Evolutionary conservation across 495 filamentous ascomycete genomes (phyloP).

Genomic region (Astrothelium subdiscretum): DNA sequence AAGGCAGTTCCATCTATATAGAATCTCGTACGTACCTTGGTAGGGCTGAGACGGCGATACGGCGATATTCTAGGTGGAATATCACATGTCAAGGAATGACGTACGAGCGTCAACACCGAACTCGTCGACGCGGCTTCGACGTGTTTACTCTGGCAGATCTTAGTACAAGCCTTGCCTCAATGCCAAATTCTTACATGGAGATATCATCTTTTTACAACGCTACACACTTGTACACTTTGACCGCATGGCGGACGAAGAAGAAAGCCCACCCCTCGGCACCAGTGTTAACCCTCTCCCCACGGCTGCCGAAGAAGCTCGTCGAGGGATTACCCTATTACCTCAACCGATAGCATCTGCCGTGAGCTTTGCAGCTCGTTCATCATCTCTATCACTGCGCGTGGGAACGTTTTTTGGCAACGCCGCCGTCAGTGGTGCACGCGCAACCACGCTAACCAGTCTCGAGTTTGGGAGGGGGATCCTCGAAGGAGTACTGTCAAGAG

Average conservation of each 20-base stretch:
- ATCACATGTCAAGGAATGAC: too few species aligned
- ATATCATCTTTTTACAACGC: neutral
- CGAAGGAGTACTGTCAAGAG: constrained; percentile 53
- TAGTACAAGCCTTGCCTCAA: too few species aligned
- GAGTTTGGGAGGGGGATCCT: constrained; percentile 56
- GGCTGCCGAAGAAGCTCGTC: neutral
- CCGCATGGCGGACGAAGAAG: neutral
- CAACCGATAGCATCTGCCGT: constrained; percentile 55
- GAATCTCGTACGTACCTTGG: too few species aligned
- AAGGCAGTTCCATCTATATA: too few species aligned
- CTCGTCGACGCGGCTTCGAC: too few species aligned
- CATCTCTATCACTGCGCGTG: constrained; percentile 59
- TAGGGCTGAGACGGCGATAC: too few species aligned
- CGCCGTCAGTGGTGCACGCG: constrained; percentile 52
- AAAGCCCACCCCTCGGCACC: neutral
- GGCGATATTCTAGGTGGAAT: too few species aligned
- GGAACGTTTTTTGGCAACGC: constrained; percentile 53
- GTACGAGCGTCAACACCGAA: too few species aligned
- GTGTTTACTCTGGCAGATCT: too few species aligned
- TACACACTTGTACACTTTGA: neutral
- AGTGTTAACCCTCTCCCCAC: neutral
- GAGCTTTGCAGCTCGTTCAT: constrained; percentile 56
- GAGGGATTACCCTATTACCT: constrained; percentile 47
- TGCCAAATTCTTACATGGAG: too few species aligned
- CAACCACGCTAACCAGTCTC: constrained; percentile 57